phyloP scores from a whole-genome alignment of 2,329 filamentous ascomycete species.

The Biscogniauxia marginata region DNA sequence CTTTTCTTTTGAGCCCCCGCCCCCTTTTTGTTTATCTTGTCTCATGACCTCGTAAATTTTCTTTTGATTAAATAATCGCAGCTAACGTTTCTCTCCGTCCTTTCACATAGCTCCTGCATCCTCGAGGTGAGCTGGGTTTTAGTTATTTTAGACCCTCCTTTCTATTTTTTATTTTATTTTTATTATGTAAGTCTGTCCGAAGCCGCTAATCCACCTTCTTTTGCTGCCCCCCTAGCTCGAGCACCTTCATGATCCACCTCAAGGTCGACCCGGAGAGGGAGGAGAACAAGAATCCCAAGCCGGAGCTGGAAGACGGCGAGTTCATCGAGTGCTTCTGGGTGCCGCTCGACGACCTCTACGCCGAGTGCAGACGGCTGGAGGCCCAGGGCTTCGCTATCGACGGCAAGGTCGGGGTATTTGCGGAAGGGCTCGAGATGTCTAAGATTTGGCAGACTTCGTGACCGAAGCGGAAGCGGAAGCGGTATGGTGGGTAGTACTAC shows the following conservation, averaged over 20 bases:
- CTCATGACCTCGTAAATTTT: too few relatives aligned
- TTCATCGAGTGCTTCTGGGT: slow-evolving; percentile 53
- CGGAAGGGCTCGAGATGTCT: slow-evolving; percentile 30
- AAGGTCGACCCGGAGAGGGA: slow-evolving; percentile 43
- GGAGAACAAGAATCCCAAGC: slow-evolving; percentile 45
- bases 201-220: neutral
- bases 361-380: slow-evolving; percentile 44
- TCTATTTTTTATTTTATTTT: slow-evolving; percentile 1
- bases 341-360: slow-evolving; percentile 43
- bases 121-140: slow-evolving; percentile 29
- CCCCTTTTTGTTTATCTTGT: neutral
- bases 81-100: neutral
- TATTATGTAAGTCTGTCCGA: neutral
- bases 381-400: slow-evolving; percentile 32
- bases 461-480: too few relatives aligned
- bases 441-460: slow-evolving; percentile 25
- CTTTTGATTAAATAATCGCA: neutral
- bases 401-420: slow-evolving; percentile 32
- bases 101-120: slow-evolving; percentile 25
- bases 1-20: too few relatives aligned
- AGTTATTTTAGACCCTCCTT: neutral
- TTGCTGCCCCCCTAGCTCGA: slow-evolving; percentile 20
- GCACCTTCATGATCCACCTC: slow-evolving; percentile 39
- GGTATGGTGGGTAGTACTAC: too few relatives aligned
- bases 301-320: slow-evolving; percentile 49